Conservation (phyloP, 2,329 filamentous ascomycete species). For the Juglanconis sp. region DNA sequence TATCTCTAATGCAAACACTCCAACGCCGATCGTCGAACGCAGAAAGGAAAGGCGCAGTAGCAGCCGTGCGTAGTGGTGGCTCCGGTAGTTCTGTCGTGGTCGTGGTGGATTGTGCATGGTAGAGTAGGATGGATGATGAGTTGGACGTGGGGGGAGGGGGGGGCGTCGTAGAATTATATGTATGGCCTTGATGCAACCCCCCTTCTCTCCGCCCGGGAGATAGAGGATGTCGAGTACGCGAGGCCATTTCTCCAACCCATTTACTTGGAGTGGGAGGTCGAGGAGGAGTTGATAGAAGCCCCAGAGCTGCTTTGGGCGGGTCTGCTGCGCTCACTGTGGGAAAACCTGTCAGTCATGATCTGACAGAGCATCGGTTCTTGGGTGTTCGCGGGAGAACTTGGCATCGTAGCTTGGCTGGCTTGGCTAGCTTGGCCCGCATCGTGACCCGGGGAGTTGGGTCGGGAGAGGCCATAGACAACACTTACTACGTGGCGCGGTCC, state of each 20-base stretch:
- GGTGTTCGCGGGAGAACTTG: not conserved
- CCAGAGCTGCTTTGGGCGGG: conserved; percentile 15
- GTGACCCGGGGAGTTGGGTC: not conserved
- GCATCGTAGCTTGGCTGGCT: not conserved
- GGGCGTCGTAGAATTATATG: too few relatives aligned
- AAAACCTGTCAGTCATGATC: not conserved
- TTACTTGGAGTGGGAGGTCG: conserved; percentile 19
- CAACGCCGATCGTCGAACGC: too few relatives aligned
- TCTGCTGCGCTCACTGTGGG: conserved; percentile 18
- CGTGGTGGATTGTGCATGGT: too few relatives aligned
- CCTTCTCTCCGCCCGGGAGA: too few relatives aligned
- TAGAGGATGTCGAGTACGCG: too few relatives aligned
- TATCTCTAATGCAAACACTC: too few relatives aligned
- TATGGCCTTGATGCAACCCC: too few relatives aligned
- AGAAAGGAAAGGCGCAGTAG: too few relatives aligned
- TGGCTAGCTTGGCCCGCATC: conserved; percentile 19
- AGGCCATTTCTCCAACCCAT: not conserved
- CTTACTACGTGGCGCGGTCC: conserved; percentile 42
- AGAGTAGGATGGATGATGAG: too few relatives aligned
- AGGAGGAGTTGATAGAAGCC: conserved; percentile 17
- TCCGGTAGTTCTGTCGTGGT: too few relatives aligned
- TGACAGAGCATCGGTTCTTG: not conserved
- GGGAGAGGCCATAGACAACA: conserved; percentile 8
- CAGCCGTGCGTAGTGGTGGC: too few relatives aligned
- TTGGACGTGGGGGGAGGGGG: too few relatives aligned